Base-by-base conservation (phyloP, 1,139 yeast genomes). In the Tardiomyces depauwii region DNA sequence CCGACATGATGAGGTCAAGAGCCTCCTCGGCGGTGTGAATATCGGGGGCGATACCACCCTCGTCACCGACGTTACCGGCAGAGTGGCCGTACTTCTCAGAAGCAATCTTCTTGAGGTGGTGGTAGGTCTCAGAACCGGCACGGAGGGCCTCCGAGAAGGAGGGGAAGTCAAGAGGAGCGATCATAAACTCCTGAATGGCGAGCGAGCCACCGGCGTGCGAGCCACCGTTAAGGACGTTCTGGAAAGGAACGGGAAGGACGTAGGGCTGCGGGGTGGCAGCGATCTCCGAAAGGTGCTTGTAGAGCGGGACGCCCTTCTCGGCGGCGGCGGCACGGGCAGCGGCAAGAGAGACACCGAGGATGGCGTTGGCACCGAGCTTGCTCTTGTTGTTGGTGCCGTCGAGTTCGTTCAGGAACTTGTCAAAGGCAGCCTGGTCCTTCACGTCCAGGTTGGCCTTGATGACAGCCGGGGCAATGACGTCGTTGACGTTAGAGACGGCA, bases 11-110 rank as follows among this genome's bases (percentile, higher is more conserved):
- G 70, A 89, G 82, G 74, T 88, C 95, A 61, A 89, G 76, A 59
- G 96, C 96, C 77, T 89, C 96, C 70, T 79, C 85, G 66, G 97
- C 88, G 60, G 95, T 78, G 57, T 82, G 77, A 61, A 89, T 80
- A 72, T 86, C 85, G 70, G 97, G 97, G 62, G 96, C 96, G 76
- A 89, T 95, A 78, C 97, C 97, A 81, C 97, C 96, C 78, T 89
- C 96, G 73, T 89, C 97, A 80, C 97, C 97, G 67, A 89, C 96
- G 76, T 89, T 89, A 74, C 95, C 96, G 63, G 97, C 97, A 54
- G 94, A 82, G 66, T 84, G 82, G 68, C 97, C 97, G 80, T 88
- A 89, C 70, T 74, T 77, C 80, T 84, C 80, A 80, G 85, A 85
- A 69, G 96, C 82, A 63, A 84, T 74, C 55, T 88, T 71, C 78